These are phyloP conservation scores for Botrytis fabae DNA, from an alignment of 2,329 filamentous ascomycete species.

Conservation along the genomic window DNA sequence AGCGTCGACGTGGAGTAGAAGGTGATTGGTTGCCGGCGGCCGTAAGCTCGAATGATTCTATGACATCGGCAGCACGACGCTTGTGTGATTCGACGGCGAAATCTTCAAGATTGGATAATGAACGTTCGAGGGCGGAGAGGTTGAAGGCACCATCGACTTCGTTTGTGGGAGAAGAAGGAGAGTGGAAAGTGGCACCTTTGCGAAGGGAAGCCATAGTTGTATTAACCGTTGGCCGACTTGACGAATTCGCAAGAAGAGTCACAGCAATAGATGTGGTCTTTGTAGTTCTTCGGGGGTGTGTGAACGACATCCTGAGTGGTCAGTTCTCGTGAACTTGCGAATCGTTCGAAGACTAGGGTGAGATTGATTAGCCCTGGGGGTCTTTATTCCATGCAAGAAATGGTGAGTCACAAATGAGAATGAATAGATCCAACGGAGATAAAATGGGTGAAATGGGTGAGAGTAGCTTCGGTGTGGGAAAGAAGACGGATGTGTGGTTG, in stretches of 20 bases:
- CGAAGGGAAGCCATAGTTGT: conserved; percentile 57
- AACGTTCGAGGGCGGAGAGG: conserved; percentile 55
- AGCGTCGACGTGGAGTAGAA: conserved; percentile 43
- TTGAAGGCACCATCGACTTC: conserved; percentile 33
- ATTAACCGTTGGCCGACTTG: conserved; percentile 50
- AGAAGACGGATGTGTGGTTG: neutral
- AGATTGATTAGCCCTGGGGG: conserved; percentile 33
- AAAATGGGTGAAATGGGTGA: neutral
- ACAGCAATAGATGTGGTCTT: conserved; percentile 44
- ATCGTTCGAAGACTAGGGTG: conserved; percentile 30
- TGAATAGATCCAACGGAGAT: conserved; percentile 10
- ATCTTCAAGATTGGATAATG: conserved; percentile 70
- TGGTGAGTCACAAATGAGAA: conserved; percentile 36
- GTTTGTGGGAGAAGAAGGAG: conserved; percentile 42
- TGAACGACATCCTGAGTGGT: conserved; percentile 41
- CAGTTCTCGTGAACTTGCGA: conserved; percentile 29
- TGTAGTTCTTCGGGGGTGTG: conserved; percentile 42
- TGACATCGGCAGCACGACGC: conserved; percentile 67
- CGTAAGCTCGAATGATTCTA: conserved; percentile 64
- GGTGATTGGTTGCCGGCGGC: conserved; percentile 45
- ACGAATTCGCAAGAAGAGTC: conserved; percentile 48
- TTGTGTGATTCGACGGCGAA: conserved; percentile 64
- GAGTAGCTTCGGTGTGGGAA: conserved; percentile 18
- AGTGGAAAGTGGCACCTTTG: conserved; percentile 68
- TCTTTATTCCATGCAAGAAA: conserved; percentile 34